Conservation (phyloP, 2,329 filamentous ascomycete genomes). For the Apiospora koreana region DNA sequence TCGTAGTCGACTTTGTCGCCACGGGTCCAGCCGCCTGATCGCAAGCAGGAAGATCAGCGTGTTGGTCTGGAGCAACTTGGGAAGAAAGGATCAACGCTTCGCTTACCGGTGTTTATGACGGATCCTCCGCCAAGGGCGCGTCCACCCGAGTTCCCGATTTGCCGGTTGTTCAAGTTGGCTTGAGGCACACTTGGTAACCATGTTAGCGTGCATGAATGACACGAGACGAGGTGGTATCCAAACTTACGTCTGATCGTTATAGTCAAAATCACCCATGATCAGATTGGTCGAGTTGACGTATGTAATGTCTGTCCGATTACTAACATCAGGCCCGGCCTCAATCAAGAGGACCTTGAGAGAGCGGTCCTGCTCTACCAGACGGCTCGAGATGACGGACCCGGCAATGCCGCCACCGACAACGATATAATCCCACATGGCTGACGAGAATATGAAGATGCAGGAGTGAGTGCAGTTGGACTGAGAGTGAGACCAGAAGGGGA, state of each 20-base stretch:
- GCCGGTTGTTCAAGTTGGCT: not conserved
- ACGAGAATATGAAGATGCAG: not conserved
- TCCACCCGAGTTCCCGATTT: not conserved
- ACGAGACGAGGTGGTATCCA: constrained; percentile 11
- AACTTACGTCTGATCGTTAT: constrained; percentile 25
- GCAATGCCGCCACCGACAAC: constrained; percentile 29
- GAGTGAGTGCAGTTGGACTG: no score
- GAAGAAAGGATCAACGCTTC: no score
- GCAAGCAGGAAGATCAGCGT: not conserved
- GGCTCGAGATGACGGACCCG: constrained; percentile 24
- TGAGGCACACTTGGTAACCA: not conserved
- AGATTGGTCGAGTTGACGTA: constrained; percentile 27
- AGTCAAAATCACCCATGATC: constrained; percentile 25
- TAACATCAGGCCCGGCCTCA: constrained; percentile 27
- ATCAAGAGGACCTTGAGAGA: constrained; percentile 22
- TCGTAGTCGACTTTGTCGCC: constrained; percentile 29
- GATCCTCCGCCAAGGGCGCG: constrained; percentile 27
- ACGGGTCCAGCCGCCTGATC: constrained; percentile 27
- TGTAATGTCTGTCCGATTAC: constrained; percentile 19
- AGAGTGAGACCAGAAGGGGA: no score
- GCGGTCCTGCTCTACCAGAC: constrained; percentile 22
- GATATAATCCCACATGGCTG: constrained; percentile 23
- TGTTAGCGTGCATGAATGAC: not conserved
- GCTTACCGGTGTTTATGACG: constrained; percentile 20
- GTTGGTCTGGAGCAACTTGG: not conserved